A percentile compares a stretch with the other conserved stretches of the same genome.
Conservation (phyloP, 202 grass and related monocot genomes). For the Zizania palustris region DNA sequence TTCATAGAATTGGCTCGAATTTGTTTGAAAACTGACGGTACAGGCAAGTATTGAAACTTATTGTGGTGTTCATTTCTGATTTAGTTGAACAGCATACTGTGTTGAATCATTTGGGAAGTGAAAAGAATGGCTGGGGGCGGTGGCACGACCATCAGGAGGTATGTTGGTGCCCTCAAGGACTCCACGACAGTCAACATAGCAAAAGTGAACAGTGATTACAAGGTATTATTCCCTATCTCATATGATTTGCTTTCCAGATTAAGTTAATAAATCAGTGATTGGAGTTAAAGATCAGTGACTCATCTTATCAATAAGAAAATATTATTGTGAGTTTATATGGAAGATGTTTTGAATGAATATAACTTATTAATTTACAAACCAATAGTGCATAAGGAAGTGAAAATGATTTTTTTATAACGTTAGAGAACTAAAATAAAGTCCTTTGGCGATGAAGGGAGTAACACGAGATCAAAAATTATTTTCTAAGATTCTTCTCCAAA, state of each 20-base stretch:
- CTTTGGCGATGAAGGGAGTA: too few species aligned
- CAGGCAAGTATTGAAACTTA: not conserved
- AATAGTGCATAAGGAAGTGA: too few species aligned
- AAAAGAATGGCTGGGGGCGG: conserved; percentile 67
- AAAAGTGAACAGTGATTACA: conserved; percentile 97
- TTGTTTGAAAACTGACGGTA: too few species aligned
- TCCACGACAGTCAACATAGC: conserved; percentile 87
- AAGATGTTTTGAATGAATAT: too few species aligned
- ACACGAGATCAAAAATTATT: not conserved
- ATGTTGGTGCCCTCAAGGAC: conserved; percentile 90
- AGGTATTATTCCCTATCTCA: conserved; percentile 32
- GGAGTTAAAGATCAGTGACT: too few species aligned
- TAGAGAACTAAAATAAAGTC: too few species aligned
- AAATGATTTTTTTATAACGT: too few species aligned
- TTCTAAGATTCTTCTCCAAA: not conserved
- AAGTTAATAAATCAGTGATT: too few species aligned
- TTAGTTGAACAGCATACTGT: not conserved
- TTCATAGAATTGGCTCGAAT: not conserved
- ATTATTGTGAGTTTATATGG: too few species aligned
- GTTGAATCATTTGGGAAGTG: not conserved
- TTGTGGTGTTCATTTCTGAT: not conserved
- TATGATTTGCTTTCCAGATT: too few species aligned
- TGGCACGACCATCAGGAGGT: conserved; percentile 83
- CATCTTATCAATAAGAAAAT: too few species aligned
- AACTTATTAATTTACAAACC: too few species aligned